Base-by-base conservation (phyloP, 2,329 filamentous ascomycete species). In the Chaetomiaceae sp. region DNA sequence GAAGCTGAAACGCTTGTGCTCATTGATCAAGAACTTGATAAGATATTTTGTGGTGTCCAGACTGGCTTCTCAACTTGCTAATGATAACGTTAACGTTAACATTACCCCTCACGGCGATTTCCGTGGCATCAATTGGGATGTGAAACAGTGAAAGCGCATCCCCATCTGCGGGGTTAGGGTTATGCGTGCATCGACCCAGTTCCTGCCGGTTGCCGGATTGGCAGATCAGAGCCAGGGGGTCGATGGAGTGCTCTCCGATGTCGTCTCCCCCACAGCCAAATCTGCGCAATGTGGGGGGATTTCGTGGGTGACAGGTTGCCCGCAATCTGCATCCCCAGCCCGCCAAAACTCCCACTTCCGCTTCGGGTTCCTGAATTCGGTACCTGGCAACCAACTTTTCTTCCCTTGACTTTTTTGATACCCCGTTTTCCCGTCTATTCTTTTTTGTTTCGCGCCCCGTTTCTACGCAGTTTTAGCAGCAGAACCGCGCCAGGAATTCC, bases 231-330 rank as follows among this genome's bases (percentile, higher is more conserved):
- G 25, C 44, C 48, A 46, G 52, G 52, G 44, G 35, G 21, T 17
- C 37, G 20, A n/a, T n/a, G n/a, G n/a, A n/a, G 39, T 25, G 25
- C 33, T 35, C 54, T 55, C 54, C 54, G 54, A 55, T 55, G 50
- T 53, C 54, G 54, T 50, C 33, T 44, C 38, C 43, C 47, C 47
- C 47, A 45, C 44, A 38, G 46, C 14, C 30, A 19, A 49, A 50
- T 46, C 25, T 23, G 45, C 19, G 38, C 35, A 13, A 39, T 48
- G 53, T 50, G 48, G 51, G 48, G 50, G 50, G 6, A 10, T n/a
- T n/a, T n/a, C 6, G 25, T 7, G 25, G 10, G 10, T 39, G 19
- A 20, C 23, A 20, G 23, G 16, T 16, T 27, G 25, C 10, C n/a
- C n/a, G n/a, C n/a, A n/a, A n/a, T n/a, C n/a, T 12, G 48, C 44